Base-by-base conservation (phyloP, 768 basidiomycete species). In the Psilocybe azurescens region DNA sequence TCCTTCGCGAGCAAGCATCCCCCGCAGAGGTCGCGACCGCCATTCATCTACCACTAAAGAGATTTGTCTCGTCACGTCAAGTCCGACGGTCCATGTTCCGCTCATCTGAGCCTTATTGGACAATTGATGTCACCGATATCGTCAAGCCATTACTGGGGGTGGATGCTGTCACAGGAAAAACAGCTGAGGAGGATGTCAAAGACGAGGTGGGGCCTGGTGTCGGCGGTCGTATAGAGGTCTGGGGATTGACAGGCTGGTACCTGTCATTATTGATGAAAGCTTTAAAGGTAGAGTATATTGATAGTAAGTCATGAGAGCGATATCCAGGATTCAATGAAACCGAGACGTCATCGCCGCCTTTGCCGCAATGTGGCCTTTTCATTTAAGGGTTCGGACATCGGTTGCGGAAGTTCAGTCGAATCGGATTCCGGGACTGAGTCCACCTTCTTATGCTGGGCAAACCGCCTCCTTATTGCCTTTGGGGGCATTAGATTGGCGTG, bases 191-290 rank as follows among this genome's bases (percentile, higher is more conserved):
- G 44, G 67, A 64, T 56, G 70, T 74, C 41, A 71, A 74, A 55
- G 79, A 81, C 54, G 79, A 83, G 62, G 74, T 81, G 47, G 80
- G 80, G 13, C 71, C 73, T 18, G 81, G 78, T 30, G 73, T 71
- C 44, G 74, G 77, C 51, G 83, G 80, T 10, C 77, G 78, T 60
- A 73, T 92, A 14, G 89, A 93, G 69, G 85, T 93, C 29, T 94
- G 92, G 90, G 91, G 93, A 0, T 74, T 94, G 69, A 93, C 93
- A 20, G 93, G 91, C 38, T 93, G 91, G 90, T 94, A 92, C 76
- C 78, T 92, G 56, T 83, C 81, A 50, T 67, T 84, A 52, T 74
- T 93, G 66, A 85, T 91, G 85, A 82, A 78, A 63, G 76, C 74
- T 18, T 69, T 91, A 65, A 74, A 76, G 51, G 76, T 85, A 36